Evolutionary conservation across 176 grass and related monocot genomes (phyloP).

Genomic region (Poa pratensis): DNA sequence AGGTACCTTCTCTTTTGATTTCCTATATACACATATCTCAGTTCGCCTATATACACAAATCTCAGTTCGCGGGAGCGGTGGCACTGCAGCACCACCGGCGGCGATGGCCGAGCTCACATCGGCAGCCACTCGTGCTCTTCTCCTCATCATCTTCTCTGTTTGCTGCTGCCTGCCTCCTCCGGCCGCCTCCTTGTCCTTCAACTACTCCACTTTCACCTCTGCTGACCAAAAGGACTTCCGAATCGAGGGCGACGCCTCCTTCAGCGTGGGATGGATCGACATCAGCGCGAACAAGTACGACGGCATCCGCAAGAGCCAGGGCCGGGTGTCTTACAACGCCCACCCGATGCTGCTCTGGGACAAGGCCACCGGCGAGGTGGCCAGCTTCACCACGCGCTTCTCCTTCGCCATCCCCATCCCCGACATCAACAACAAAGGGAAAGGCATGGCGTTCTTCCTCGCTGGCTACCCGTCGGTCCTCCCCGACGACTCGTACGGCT

Average conservation of each 20-base stretch:
- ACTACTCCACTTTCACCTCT: slow-evolving; percentile 22
- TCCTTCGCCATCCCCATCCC: slow-evolving; percentile 24
- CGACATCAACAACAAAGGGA: slow-evolving; percentile 25
- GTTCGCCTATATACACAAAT: too few species aligned
- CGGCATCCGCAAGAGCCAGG: slow-evolving; percentile 26
- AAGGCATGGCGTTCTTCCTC: slow-evolving; percentile 26
- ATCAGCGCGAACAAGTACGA: slow-evolving; percentile 1
- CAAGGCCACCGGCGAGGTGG: slow-evolving; percentile 19
- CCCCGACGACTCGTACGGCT: neutral
- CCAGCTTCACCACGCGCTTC: slow-evolving; percentile 25
- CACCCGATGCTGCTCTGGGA: slow-evolving; percentile 30
- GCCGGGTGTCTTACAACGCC: slow-evolving; percentile 32
- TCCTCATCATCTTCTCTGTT: neutral
- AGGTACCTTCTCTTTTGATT: neutral
- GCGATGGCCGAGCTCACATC: neutral
- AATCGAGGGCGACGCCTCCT: slow-evolving; percentile 16
- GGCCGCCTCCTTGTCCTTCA: neutral
- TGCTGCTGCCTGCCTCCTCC: slow-evolving; percentile 27
- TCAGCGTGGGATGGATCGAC: slow-evolving; percentile 13
- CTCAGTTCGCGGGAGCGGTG: neutral
- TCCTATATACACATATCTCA: neutral
- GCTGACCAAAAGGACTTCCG: slow-evolving; percentile 10
- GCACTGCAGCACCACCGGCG: neutral
- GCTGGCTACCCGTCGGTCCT: slow-evolving; percentile 15
- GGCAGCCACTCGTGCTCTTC: neutral